Conservation (phyloP, 2,329 filamentous ascomycete genomes). For the Fusarium proliferatum region DNA sequence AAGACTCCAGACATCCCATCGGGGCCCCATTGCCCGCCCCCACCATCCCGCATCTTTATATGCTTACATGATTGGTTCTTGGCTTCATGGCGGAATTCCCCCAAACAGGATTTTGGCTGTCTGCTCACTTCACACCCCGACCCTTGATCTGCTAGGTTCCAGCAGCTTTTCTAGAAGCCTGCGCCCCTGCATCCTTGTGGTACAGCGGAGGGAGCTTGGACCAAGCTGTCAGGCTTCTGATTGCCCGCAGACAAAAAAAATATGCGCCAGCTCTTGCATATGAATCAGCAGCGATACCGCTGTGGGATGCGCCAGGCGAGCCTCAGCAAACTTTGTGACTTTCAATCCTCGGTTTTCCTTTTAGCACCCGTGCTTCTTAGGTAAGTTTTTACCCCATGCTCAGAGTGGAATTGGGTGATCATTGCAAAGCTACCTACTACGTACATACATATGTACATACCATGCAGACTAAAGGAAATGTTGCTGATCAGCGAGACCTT, state of each 20-base stretch:
- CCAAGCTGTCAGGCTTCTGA: slow-evolving; percentile 33
- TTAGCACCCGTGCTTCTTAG: slow-evolving; percentile 16
- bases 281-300: slow-evolving; percentile 10
- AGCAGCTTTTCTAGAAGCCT: slow-evolving; percentile 46
- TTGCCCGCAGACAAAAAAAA: slow-evolving; percentile 25
- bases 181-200: slow-evolving; percentile 42
- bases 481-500: slow-evolving; percentile 21
- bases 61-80: slow-evolving; percentile 36
- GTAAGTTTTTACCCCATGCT: slow-evolving; percentile 25
- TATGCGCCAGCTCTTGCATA: slow-evolving; percentile 27
- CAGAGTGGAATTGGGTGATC: slow-evolving; percentile 27
- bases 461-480: slow-evolving; percentile 3
- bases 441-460: not conserved
- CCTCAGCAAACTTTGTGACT: slow-evolving; percentile 8
- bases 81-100: slow-evolving; percentile 14
- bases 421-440: not conserved
- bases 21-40: slow-evolving; percentile 35
- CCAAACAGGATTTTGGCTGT: slow-evolving; percentile 41
- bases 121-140: slow-evolving; percentile 28
- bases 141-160: slow-evolving; percentile 39
- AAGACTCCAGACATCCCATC: slow-evolving; percentile 39
- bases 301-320: not conserved
- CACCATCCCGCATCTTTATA: slow-evolving; percentile 43
- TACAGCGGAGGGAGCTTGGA: slow-evolving; percentile 42
- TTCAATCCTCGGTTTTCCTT: not conserved